Evolutionary conservation across 116 monocot genomes (phyloP).

Genomic region (Phalaenopsis hybrid): DNA sequence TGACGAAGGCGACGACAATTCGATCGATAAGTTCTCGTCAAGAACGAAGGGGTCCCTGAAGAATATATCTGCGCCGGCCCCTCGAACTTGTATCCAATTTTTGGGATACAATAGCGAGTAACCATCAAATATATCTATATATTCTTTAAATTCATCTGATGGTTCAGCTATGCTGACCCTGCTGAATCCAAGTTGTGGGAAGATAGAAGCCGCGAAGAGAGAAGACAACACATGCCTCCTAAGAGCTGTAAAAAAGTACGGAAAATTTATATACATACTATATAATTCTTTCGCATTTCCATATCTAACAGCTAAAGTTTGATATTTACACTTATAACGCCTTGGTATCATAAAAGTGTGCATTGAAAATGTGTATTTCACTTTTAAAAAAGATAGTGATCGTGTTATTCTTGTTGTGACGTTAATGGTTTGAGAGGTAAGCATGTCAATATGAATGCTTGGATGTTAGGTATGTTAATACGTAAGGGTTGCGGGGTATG

Average conservation of each 20-base stretch:
- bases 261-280: too few relatives aligned
- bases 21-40: slow-evolving; percentile 84
- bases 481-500: too few relatives aligned
- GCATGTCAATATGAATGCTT: too few relatives aligned
- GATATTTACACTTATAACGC: too few relatives aligned
- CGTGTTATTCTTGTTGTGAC: too few relatives aligned
- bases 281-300: too few relatives aligned
- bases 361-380: too few relatives aligned
- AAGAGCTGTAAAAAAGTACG: slow-evolving; percentile 32
- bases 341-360: too few relatives aligned
- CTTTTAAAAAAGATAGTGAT: too few relatives aligned
- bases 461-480: too few relatives aligned
- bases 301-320: too few relatives aligned
- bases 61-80: slow-evolving; percentile 86
- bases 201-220: slow-evolving; percentile 37
- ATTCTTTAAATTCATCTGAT: slow-evolving; percentile 48
- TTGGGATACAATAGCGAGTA: slow-evolving; percentile 77
- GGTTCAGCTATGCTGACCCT: slow-evolving; percentile 39
- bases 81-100: slow-evolving; percentile 89
- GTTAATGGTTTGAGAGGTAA: too few relatives aligned
- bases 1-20: slow-evolving; percentile 88
- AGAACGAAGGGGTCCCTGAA: slow-evolving; percentile 84
- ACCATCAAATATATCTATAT: slow-evolving; percentile 79
- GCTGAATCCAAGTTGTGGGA: slow-evolving; percentile 20
- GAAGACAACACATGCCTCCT: slow-evolving; percentile 64